These are phyloP conservation scores for Lepidium campestre DNA, from an alignment of 441 rosid species.

Conservation along the genomic window DNA sequence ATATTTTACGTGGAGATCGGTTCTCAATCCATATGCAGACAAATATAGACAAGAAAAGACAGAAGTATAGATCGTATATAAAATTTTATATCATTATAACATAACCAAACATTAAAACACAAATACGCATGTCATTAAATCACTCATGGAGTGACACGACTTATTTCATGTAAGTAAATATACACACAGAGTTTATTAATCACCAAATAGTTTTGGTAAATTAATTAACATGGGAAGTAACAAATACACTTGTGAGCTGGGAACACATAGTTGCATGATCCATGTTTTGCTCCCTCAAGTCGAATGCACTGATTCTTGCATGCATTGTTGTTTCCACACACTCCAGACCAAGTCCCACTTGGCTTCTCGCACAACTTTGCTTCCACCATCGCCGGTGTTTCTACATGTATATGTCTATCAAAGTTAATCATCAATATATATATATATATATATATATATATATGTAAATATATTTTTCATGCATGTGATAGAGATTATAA, in stretches of 20 bases:
- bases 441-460: no score
- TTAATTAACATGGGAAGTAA: not conserved
- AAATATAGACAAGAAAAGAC: not conserved
- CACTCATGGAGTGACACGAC: not conserved
- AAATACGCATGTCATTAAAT: not conserved
- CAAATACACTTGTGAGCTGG: constrained; percentile 5
- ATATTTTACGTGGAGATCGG: no score
- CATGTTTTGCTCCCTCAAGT: not conserved
- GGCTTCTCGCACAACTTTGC: not conserved
- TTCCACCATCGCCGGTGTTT: not conserved
- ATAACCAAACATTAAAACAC: not conserved
- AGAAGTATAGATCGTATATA: not conserved
- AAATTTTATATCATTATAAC: not conserved
- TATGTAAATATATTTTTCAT: no score
- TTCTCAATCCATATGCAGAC: no score
- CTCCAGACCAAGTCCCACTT: constrained; percentile 7
- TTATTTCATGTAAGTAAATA: not conserved
- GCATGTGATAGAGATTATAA: not conserved
- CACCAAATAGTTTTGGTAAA: not conserved
- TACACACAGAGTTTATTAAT: not conserved
- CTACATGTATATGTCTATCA: not conserved
- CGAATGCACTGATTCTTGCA: constrained; percentile 1
- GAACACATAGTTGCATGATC: constrained; percentile 10
- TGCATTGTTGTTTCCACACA: not conserved
- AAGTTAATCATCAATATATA: no score